Percentiles rank a stretch among this genome's conserved stretches.
Conservation (phyloP, 495 filamentous ascomycete species). For the Penicillium turbatum region DNA sequence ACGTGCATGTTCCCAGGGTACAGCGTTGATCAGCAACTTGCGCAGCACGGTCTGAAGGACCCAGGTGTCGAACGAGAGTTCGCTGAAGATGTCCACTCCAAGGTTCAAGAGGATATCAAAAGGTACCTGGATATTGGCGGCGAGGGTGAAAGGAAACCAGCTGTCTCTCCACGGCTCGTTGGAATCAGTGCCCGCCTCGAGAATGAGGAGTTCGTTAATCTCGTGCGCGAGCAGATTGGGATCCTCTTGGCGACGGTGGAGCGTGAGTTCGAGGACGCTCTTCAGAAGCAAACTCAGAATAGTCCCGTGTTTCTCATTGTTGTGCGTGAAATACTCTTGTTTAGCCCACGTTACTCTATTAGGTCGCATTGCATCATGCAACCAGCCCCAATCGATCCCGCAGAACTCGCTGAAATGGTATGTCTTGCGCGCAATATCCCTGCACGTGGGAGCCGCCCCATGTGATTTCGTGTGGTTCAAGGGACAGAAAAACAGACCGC, state of each 20-base stretch:
- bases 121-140: conserved; percentile 34
- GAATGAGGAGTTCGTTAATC: conserved; percentile 30
- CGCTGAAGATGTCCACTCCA: conserved; percentile 39
- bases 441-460: conserved; percentile 9
- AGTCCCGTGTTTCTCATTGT: conserved; percentile 29
- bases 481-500: neutral
- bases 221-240: conserved; percentile 27
- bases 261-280: conserved; percentile 35
- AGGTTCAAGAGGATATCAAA: conserved; percentile 32
- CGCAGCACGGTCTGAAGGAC: conserved; percentile 30
- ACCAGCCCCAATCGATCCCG: conserved; percentile 34
- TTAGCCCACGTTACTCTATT: conserved; percentile 1
- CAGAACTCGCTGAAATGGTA: conserved; percentile 29
- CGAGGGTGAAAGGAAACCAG: conserved; percentile 31
- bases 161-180: conserved; percentile 7
- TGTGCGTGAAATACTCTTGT: conserved; percentile 20
- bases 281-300: conserved; percentile 30
- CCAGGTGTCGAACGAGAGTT: conserved; percentile 39
- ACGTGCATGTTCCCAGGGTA: conserved; percentile 26
- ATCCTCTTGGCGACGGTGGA: conserved; percentile 24
- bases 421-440: conserved; percentile 18
- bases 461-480: neutral
- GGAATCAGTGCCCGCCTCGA: conserved; percentile 13
- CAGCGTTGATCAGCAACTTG: conserved; percentile 28
- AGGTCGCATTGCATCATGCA: conserved; percentile 30